Evolutionary conservation across 768 basidiomycete species (phyloP).

Genomic region (Hortiboletus campestris): DNA sequence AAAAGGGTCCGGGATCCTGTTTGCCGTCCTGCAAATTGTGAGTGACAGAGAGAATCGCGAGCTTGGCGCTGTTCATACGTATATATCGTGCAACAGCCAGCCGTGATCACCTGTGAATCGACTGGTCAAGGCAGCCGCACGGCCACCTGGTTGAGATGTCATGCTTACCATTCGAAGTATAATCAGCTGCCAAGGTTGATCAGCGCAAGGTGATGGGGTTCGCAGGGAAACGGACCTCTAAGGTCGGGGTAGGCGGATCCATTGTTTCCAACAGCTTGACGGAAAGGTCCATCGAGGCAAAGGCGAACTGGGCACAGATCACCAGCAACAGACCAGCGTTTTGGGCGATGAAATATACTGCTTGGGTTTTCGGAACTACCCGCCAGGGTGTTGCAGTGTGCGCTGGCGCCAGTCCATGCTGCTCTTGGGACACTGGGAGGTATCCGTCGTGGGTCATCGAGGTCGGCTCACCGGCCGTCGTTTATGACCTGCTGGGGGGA

Average conservation of each 20-base stretch:
- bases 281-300: slow-evolving; percentile 57
- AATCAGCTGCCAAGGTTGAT: slow-evolving; percentile 41
- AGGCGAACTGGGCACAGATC: slow-evolving; percentile 54
- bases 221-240: slow-evolving; percentile 44
- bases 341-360: slow-evolving; percentile 14
- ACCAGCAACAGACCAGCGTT: slow-evolving; percentile 65
- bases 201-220: background rate
- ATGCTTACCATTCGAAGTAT: slow-evolving; percentile 54
- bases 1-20: slow-evolving; percentile 53
- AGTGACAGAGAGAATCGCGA: background rate
- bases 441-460: background rate
- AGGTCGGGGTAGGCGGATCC: slow-evolving; percentile 55
- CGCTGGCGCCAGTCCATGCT: background rate
- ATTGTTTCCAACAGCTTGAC: slow-evolving; percentile 62
- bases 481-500: no score
- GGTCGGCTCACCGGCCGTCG: no score
- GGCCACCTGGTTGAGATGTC: background rate
- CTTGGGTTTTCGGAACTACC: background rate
- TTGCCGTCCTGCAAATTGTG: slow-evolving; percentile 31
- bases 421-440: background rate
- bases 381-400: background rate
- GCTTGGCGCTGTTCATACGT: slow-evolving; percentile 34
- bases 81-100: slow-evolving; percentile 49
- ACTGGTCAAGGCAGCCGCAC: background rate
- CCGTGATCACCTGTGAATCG: slow-evolving; percentile 45